Conservation (phyloP, 495 filamentous ascomycete species). For the Penicillium turbatum region DNA sequence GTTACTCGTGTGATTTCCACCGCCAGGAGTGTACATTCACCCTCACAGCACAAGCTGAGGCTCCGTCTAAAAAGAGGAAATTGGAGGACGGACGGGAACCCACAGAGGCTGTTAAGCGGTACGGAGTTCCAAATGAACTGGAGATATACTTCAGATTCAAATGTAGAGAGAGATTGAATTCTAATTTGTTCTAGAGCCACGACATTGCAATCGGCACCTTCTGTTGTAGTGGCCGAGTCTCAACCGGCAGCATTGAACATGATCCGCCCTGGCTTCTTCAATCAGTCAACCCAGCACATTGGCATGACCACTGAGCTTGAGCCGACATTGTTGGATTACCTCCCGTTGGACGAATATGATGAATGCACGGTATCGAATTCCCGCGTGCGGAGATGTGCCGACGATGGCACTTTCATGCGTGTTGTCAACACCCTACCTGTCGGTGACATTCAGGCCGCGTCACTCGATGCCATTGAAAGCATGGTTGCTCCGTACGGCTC, state of each 20-base stretch:
- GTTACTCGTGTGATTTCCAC: constrained; percentile 52
- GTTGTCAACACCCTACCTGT: constrained; percentile 36
- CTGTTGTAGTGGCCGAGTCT: constrained; percentile 25
- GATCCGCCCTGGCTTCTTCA: constrained; percentile 40
- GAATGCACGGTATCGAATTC: constrained; percentile 36
- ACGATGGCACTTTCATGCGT: constrained; percentile 77
- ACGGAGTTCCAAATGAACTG: constrained; percentile 6
- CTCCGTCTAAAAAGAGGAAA: constrained; percentile 71
- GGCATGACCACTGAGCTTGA: constrained; percentile 53
- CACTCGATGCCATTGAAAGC: constrained; percentile 75
- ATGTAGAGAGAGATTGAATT: background rate
- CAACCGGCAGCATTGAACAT: constrained; percentile 25
- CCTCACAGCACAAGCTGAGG: constrained; percentile 43
- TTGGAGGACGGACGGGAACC: constrained; percentile 33
- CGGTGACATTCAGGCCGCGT: constrained; percentile 48
- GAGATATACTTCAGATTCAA: background rate
- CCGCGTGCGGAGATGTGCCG: constrained; percentile 70
- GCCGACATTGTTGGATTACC: constrained; percentile 45
- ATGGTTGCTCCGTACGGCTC: constrained; percentile 78
- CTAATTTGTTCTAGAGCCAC: constrained; percentile 22
- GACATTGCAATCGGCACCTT: constrained; percentile 14
- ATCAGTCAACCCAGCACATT: constrained; percentile 48
- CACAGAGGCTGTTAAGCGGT: constrained; percentile 46
- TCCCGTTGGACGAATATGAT: constrained; percentile 42
- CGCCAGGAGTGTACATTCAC: constrained; percentile 52